Evolutionary conservation across 176 grass and related monocot genomes (phyloP), one percentile per base, ranked within the genome.

Genomic region (Bothriochloa decipiens): DNA sequence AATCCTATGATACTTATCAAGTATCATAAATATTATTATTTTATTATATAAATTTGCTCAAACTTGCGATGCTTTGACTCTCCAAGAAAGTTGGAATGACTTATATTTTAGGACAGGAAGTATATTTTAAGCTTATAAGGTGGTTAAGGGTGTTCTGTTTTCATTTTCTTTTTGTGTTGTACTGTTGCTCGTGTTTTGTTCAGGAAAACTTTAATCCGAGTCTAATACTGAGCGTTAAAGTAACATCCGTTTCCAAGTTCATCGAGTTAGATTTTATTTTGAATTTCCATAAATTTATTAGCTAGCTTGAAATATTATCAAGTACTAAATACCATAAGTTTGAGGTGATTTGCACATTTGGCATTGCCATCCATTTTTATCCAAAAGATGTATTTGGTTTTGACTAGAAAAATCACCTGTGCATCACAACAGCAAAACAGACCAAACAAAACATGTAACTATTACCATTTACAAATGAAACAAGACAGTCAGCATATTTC

Each of bases 281-380:
- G 23, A 27, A 14, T 71, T 71, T 4, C 29, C 22, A 43, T 20
- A 71, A 40, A 16, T 40, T 39, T 69, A 69, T 69, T 69, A 69
- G 66, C 66, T 69, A 69, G 18, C 39, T 42, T 71, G 11, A 71
- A 71, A 71, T 71, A 43, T 23, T 71, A 57, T 57, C 53, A 57
- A 32, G 27, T 65, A 71, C 37, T 40, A 41, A n/a, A 20, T 41
- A 23, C 20, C 18, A 20, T 41, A 70, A 42, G 37, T 70, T 70
- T 70, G 22, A 43, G 20, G 39, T 26, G 22, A 42, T 71, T 25
- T 43, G 20, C 11, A 71, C 22, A 41, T 42, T 71, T 70, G 68
- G 20, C 37, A 10, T 37, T 70, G 68, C 36, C 16, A 69, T 69
- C 33, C 66, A 1, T 39, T 64, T 39, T 69, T 69, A 37, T 39